A percentile compares a stretch with the other conserved stretches of the same genome.
Evolutionary conservation across 1,284 basidiomycete species (phyloP).

Genomic region (Moniliophthora roreri): DNA sequence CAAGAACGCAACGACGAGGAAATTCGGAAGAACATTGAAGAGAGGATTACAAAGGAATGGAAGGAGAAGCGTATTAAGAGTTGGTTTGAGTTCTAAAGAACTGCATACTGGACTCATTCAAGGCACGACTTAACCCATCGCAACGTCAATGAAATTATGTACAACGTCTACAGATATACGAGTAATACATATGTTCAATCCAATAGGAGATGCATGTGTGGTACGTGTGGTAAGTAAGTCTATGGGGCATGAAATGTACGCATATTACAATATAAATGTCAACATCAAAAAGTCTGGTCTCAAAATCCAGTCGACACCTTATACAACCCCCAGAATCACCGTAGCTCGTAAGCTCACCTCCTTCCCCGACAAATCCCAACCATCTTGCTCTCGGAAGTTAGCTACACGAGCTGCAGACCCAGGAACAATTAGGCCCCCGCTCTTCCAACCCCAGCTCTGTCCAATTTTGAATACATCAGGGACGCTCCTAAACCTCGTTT

Average conservation of each 20-base stretch:
- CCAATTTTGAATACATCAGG: slow-evolving; percentile 84
- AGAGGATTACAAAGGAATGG: slow-evolving; percentile 1
- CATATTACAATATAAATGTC: too few species aligned
- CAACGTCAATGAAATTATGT: too few species aligned
- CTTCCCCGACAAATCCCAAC: slow-evolving; percentile 25
- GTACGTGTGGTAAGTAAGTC: too few species aligned
- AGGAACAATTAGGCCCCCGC: slow-evolving; percentile 45
- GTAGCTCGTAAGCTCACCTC: slow-evolving; percentile 72
- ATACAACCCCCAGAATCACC: slow-evolving; percentile 73
- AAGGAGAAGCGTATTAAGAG: background rate
- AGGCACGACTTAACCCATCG: too few species aligned
- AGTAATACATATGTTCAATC: too few species aligned
- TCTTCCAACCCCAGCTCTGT: slow-evolving; percentile 84
- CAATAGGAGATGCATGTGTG: too few species aligned
- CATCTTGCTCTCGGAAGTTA: slow-evolving; percentile 9
- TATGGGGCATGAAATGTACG: too few species aligned
- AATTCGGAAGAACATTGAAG: slow-evolving; percentile 2
- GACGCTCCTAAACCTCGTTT: slow-evolving; percentile 83
- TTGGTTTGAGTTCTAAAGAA: background rate
- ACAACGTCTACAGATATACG: too few species aligned
- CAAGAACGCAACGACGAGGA: slow-evolving; percentile 2
- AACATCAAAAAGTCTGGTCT: background rate
- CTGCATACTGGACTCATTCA: too few species aligned
- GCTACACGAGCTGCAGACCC: slow-evolving; percentile 22
- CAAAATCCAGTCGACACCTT: slow-evolving; percentile 17